A percentile compares a stretch with the other conserved stretches of the same genome.
These are phyloP conservation scores for Aspergillus persii DNA, from an alignment of 2,329 filamentous ascomycete genomes.

Conservation along the genomic window DNA sequence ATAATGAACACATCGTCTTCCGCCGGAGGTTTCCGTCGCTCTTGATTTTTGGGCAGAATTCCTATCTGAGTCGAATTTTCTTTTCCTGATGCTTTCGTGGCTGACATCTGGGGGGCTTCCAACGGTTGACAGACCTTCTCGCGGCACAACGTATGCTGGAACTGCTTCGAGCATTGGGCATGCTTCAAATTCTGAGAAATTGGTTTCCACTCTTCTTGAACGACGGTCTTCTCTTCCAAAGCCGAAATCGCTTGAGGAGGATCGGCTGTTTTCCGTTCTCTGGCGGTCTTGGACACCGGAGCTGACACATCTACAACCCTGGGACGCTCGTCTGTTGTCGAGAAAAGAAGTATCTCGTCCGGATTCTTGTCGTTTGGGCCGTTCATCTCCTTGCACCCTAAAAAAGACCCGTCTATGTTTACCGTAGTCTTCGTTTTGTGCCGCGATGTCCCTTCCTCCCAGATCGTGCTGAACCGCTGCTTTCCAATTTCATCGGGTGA, in stretches of 20 bases:
- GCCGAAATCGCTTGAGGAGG: constrained; percentile 10
- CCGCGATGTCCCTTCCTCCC: constrained; percentile 30
- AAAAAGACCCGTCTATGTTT: constrained; percentile 38
- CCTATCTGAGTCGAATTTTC: constrained; percentile 20
- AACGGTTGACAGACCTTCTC: constrained; percentile 18
- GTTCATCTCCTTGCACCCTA: constrained; percentile 41
- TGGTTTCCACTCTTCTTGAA: constrained; percentile 29
- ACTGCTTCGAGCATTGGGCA: constrained; percentile 22
- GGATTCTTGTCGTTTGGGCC: constrained; percentile 33
- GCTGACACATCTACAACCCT: constrained; percentile 22
- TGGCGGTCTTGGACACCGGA: constrained; percentile 22
- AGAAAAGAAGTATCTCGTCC: constrained; percentile 38
- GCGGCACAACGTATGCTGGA: constrained; percentile 21
- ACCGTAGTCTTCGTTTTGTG: constrained; percentile 20
- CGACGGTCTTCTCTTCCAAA: constrained; percentile 17
- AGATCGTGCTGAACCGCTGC: constrained; percentile 36
- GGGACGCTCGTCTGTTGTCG: constrained; percentile 25
- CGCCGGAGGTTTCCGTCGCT: constrained; percentile 14
- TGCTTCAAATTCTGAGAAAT: constrained; percentile 36
- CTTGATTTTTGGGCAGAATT: constrained; percentile 13
- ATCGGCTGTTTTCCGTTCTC: constrained; percentile 14
- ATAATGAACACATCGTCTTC: constrained; percentile 37
- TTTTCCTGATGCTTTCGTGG: constrained; percentile 20
- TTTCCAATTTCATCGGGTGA: constrained; percentile 41
- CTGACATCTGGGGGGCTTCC: constrained; percentile 15